Base-by-base conservation (phyloP, 1,284 basidiomycete species). In the Cutaneotrichosporon curvatum region DNA sequence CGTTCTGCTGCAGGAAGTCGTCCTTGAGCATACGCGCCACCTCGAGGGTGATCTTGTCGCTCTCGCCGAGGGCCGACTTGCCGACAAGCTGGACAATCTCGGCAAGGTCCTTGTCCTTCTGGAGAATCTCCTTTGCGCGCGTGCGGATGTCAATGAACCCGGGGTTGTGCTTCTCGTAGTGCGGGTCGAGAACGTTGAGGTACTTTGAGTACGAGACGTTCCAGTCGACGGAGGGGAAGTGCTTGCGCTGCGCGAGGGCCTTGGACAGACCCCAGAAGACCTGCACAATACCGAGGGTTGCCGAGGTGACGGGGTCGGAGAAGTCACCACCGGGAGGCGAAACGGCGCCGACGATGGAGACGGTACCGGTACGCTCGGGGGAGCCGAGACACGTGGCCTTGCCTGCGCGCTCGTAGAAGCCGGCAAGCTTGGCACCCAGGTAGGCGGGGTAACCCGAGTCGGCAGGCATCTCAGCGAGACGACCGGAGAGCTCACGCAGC, bases 171-270 rank as follows among this genome's bases (percentile, higher is more conserved):
- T 79, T 76, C 72, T 97, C 90, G 73, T 97, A 98, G 73, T 92
- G 85, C 1, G 87, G 81, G 68, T 97, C 91, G 43, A 99, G 82
- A 7, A 94, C 83, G 68, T 91, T 91, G 59, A 87, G 87, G 75
- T 98, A 98, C 73, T 98, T 98, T 45, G 94, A 98, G 74, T 98
- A 98, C 7, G 95, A 98, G 18, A 94, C 76, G 63, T 86, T 94
- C 94, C 95, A 98, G 76, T 98, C 97, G 70, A 99, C 94, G 23
- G 90, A 95, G 2, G 92, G 92, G 80, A 97, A 97, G 70, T 97
- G 67, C 55, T 70, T 97, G 58, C 94, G 82, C 71, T 98, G 92
- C 2, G 92, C 92, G 48, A 98, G 82, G 14, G 63, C 50, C 57
- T 72, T 72, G 45, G 66, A 68, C 6, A 72, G 55, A 62, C 70